Evolutionary conservation across 176 grass and related monocot genomes (phyloP).

Genomic region (Hordeum vulgare): DNA sequence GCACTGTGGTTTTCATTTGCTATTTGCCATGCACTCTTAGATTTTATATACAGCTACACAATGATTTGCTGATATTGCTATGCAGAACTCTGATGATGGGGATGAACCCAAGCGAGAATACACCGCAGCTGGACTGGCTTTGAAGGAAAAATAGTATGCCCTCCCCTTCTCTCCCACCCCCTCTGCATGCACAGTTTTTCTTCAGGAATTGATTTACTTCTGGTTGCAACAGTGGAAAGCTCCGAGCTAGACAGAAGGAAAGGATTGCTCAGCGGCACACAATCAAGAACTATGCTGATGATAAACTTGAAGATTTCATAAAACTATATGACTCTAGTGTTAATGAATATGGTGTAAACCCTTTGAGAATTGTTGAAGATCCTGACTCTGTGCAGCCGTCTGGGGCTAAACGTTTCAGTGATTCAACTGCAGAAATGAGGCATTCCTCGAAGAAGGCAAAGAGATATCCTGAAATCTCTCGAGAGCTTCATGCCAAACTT

Average conservation of each 20-base stretch:
- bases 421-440: slow-evolving; percentile 41
- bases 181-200: slow-evolving; percentile 9
- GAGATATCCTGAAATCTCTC: slow-evolving; percentile 49
- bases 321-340: slow-evolving; percentile 33
- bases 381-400: slow-evolving; percentile 30
- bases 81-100: slow-evolving; percentile 78
- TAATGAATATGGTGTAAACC: slow-evolving; percentile 38
- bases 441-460: slow-evolving; percentile 52
- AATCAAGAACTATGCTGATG: slow-evolving; percentile 28
- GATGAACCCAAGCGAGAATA: slow-evolving; percentile 75
- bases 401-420: slow-evolving; percentile 38
- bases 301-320: slow-evolving; percentile 37
- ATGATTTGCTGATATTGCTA: slow-evolving; percentile 38
- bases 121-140: slow-evolving; percentile 67
- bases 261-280: slow-evolving; percentile 66
- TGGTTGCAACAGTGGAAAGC: slow-evolving; percentile 67
- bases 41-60: slow-evolving; percentile 10
- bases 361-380: slow-evolving; percentile 34
- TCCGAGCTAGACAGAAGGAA: slow-evolving; percentile 87
- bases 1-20: background rate
- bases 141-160: slow-evolving; percentile 98
- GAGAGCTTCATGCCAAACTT: slow-evolving; percentile 47
- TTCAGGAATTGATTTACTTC: slow-evolving; percentile 29
- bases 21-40: slow-evolving; percentile 6
- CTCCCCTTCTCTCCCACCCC: background rate